Percentiles rank a stretch among this genome's conserved stretches.
Conservation (phyloP, 2,329 filamentous ascomycete species). For the Trichoderma asperellum region DNA sequence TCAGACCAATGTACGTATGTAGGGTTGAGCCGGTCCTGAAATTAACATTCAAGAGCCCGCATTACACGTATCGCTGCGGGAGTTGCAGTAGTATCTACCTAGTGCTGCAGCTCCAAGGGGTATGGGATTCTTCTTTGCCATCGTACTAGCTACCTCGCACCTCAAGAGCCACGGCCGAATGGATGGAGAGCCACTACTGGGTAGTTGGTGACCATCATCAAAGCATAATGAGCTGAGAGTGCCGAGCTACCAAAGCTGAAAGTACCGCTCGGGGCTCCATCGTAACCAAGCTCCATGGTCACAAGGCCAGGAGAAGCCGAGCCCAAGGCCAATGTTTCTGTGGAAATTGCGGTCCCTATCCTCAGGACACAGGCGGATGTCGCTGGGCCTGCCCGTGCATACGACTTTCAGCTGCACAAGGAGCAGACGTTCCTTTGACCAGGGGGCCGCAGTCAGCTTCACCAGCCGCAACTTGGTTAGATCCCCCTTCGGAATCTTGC, state of each 20-base stretch:
- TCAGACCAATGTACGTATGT: conserved; percentile 2
- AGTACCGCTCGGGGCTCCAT: background rate
- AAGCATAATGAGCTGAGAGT: background rate
- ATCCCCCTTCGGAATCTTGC: conserved; percentile 23
- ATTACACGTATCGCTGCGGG: background rate
- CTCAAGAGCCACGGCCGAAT: background rate
- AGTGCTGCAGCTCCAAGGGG: conserved; percentile 9
- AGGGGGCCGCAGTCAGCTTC: conserved; percentile 17
- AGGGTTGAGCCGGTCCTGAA: conserved; percentile 3
- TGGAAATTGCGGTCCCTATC: conserved; percentile 11
- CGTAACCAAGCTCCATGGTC: background rate
- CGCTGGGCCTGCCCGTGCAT: background rate
- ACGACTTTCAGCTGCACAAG: conserved; percentile 21
- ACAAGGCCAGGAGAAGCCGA: background rate
- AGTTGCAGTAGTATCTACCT: background rate
- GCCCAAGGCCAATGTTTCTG: conserved; percentile 6
- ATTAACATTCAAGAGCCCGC: conserved; percentile 11
- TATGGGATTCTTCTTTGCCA: background rate
- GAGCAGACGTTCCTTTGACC: conserved; percentile 15
- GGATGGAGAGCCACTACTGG: background rate
- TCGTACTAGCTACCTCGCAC: background rate
- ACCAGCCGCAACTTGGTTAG: conserved; percentile 19
- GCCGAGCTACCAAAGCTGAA: background rate
- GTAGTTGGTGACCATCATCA: background rate
- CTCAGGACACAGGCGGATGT: background rate